Percentiles rank a stretch among this genome's conserved stretches.
Conservation (phyloP, 2,329 filamentous ascomycete genomes). For the Diplocarpon rosae region DNA sequence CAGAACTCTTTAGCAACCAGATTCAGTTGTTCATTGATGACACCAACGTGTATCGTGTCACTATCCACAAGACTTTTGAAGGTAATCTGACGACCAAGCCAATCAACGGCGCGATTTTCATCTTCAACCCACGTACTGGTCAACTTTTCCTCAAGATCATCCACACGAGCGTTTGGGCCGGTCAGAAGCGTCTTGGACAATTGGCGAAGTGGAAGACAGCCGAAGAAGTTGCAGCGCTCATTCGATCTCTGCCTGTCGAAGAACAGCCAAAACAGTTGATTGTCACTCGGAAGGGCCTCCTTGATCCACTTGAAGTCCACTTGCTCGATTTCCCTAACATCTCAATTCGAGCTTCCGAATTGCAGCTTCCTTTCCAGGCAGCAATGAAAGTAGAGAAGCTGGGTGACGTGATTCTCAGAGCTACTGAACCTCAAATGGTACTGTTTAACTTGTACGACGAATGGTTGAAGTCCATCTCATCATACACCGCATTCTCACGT, state of each 20-base stretch:
- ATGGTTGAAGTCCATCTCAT: conserved; percentile 97
- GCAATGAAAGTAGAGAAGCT: conserved; percentile 99
- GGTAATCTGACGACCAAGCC: conserved; percentile 98
- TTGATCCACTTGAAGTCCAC: conserved; percentile 95
- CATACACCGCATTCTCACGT: conserved; percentile 96
- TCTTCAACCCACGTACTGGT: conserved; percentile 97
- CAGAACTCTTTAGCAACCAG: conserved; percentile 97
- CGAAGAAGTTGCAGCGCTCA: conserved; percentile 96
- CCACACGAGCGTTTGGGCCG: conserved; percentile 97
- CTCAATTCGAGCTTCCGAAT: conserved; percentile 90
- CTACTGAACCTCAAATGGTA: conserved; percentile 99
- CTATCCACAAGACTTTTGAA: conserved; percentile 99
- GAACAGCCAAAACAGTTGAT: conserved; percentile 99
- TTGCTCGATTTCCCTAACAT: conserved; percentile 98
- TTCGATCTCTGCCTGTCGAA: conserved; percentile 89
- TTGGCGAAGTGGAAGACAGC: conserved; percentile 99
- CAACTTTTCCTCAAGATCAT: conserved; percentile 99
- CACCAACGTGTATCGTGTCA: conserved; percentile 98
- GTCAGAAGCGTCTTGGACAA: conserved; percentile 97
- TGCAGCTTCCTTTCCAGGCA: conserved; percentile 96
- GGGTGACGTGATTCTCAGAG: conserved; percentile 95
- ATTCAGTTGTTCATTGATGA: conserved; percentile 98
- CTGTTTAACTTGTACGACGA: conserved; percentile 98
- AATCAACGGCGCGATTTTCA: conserved; percentile 99
- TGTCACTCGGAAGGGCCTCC: conserved; percentile 89